phyloP scores from a whole-genome alignment of 2,329 filamentous ascomycete species.

The Aureobasidium pullulans region DNA sequence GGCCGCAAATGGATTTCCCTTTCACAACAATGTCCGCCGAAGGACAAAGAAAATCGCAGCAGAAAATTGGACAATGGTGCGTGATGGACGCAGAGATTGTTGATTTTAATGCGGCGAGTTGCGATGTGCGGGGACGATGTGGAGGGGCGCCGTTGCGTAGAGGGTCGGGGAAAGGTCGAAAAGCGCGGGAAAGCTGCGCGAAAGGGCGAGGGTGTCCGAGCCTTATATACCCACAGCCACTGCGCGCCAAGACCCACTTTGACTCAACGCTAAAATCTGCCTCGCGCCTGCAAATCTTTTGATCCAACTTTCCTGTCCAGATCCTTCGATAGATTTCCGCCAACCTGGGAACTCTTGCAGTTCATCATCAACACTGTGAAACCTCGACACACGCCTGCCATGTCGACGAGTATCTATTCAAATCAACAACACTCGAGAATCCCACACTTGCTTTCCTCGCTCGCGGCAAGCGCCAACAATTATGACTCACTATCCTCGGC shows the following conservation, averaged over 20 bases:
- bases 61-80: constrained; percentile 8
- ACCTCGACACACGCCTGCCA: neutral
- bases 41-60: constrained; percentile 12
- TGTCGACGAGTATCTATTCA: neutral
- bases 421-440: no score
- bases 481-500: constrained; percentile 10
- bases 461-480: neutral
- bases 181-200: constrained; percentile 10
- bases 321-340: constrained; percentile 8
- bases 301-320: neutral
- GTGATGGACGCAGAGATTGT: constrained; percentile 5
- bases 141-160: constrained; percentile 10
- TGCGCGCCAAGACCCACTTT: neutral
- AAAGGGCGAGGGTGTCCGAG: neutral
- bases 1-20: neutral
- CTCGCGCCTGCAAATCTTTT: constrained; percentile 11
- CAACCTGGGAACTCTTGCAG: constrained; percentile 2
- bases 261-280: constrained; percentile 8
- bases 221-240: constrained; percentile 7
- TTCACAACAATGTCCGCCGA: neutral
- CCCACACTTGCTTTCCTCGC: neutral
- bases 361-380: neutral
- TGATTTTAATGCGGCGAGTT: constrained; percentile 9
- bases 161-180: constrained; percentile 6
- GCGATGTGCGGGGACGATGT: constrained; percentile 11